Evolutionary conservation across 1,284 basidiomycete species (phyloP), one percentile per base, ranked within the genome.

Genomic region (Thelephora terrestris): DNA sequence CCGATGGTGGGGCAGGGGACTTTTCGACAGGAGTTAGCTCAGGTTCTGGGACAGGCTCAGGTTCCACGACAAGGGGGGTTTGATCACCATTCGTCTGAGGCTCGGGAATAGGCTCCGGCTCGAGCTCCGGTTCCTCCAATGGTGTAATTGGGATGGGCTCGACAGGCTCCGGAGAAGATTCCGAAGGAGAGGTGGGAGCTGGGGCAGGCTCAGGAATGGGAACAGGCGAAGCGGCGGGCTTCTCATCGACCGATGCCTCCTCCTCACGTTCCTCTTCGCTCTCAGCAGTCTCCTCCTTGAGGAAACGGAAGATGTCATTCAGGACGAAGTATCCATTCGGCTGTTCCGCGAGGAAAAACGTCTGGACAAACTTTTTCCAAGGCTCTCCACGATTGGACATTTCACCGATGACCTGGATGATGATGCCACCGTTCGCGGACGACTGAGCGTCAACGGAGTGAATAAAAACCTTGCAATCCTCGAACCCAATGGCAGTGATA

Each of bases 291-390:
- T 97, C 94, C 70, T 98, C 94, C 74, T 96, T 96, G 56, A 99
- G 74, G 76, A 95, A 98, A 55, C 95, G 87, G 85, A 99, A 99
- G 71, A 99, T 98, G 71, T 99, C 96, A 71, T 99, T 99, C 66
- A 99, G 83, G 53, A 99, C 96, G 67, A 93, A 99, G 75, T 98
- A 99, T 43, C 96, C 96, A 61, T 95, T 96, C 37, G 93, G 91
- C 71, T 99, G 96, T 67, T 97, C 91, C 43, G 96, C 96, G 49
- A 99, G 85, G 86, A 99, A 99, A 74, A 99, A 99, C 14, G 95
- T 98, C 73, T 99, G 96, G 20, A 92, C 92, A 62, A 99, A 99
- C 72, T 98, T 98, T 62, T 86, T 85, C 96, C 96, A 99, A 3
- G 89, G 76, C 53, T 88, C 85, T 52, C 80, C 79, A 60, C 83